phyloP scores from a whole-genome alignment of 2,329 filamentous ascomycete species.

The Madurella mycetomatis region DNA sequence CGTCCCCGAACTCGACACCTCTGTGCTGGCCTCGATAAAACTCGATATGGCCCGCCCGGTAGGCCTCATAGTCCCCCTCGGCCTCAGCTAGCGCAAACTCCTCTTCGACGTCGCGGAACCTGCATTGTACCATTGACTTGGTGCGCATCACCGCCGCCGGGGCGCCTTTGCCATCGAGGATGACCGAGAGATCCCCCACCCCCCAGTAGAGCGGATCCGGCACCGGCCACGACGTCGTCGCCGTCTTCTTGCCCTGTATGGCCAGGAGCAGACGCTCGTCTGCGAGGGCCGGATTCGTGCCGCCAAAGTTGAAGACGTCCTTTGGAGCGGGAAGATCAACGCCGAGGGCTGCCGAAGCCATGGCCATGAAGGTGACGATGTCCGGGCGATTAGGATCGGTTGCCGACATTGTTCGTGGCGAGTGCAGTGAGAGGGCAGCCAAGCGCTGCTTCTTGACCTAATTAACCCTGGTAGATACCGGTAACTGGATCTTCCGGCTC shows the following conservation, averaged over 20 bases:
- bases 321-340: conserved; percentile 23
- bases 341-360: conserved; percentile 24
- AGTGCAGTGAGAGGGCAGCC: not conserved
- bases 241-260: conserved; percentile 28
- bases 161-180: conserved; percentile 25
- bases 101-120: conserved; percentile 28
- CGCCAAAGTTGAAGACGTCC: conserved; percentile 29
- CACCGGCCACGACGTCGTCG: conserved; percentile 30
- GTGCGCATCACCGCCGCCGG: conserved; percentile 29
- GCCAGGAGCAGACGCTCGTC: conserved; percentile 22
- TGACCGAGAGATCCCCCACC: conserved; percentile 28
- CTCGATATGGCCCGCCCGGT: conserved; percentile 25
- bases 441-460: not conserved
- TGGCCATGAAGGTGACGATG: conserved; percentile 27
- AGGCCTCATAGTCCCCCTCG: conserved; percentile 28
- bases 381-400: conserved; percentile 21
- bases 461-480: too few species aligned
- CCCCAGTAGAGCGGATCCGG: conserved; percentile 29
- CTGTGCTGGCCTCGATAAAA: conserved; percentile 25
- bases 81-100: conserved; percentile 30
- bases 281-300: conserved; percentile 13
- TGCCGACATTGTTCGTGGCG: not conserved
- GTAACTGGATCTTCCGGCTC: too few species aligned
- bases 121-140: conserved; percentile 24
- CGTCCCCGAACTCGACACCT: conserved; percentile 24